A percentile compares a stretch with the other conserved stretches of the same genome.
Evolutionary conservation across 345 rosid species (phyloP).

Genomic region (Lepidium didymum): DNA sequence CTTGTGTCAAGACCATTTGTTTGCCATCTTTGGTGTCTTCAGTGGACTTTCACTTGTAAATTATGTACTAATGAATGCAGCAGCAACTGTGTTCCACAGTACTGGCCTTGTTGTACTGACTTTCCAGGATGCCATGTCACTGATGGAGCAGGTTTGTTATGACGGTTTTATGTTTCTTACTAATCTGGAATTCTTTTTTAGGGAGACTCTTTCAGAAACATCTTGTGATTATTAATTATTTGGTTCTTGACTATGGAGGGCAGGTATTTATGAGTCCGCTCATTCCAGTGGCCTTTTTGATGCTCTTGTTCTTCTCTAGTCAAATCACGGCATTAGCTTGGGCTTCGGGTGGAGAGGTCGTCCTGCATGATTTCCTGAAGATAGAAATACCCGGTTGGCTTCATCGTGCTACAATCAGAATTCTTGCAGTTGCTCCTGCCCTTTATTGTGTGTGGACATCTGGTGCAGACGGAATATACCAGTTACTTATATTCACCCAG

Average conservation of each 20-base stretch:
- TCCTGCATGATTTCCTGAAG: conserved; percentile 67
- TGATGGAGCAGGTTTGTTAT: conserved; percentile 76
- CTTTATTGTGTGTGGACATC: conserved; percentile 81
- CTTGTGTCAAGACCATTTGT: conserved; percentile 62
- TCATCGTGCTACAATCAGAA: conserved; percentile 76
- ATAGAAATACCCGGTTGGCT: conserved; percentile 93
- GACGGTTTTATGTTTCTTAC: conserved; percentile 2
- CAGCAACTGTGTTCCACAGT: conserved; percentile 72
- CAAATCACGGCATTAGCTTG: conserved; percentile 75
- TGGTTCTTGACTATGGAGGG: conserved; percentile 17
- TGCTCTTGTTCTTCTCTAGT: conserved; percentile 61
- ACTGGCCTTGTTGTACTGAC: conserved; percentile 72
- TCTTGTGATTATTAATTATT: not conserved
- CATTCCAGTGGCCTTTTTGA: conserved; percentile 45
- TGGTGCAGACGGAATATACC: conserved; percentile 88
- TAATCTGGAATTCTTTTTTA: not conserved
- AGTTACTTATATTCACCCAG: conserved; percentile 73
- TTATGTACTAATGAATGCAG: conserved; percentile 70
- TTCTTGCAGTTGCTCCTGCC: conserved; percentile 75
- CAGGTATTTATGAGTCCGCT: conserved; percentile 71
- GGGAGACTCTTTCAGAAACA: not conserved
- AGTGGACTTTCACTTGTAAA: conserved; percentile 67
- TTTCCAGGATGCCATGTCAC: conserved; percentile 83
- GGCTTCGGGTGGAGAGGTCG: conserved; percentile 70
- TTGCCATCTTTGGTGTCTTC: conserved; percentile 63